A percentile compares a stretch with the other conserved stretches of the same genome.
These are phyloP conservation scores for Henckelia pumila DNA, from an alignment of 257 asterid genomes.

Conservation along the genomic window DNA sequence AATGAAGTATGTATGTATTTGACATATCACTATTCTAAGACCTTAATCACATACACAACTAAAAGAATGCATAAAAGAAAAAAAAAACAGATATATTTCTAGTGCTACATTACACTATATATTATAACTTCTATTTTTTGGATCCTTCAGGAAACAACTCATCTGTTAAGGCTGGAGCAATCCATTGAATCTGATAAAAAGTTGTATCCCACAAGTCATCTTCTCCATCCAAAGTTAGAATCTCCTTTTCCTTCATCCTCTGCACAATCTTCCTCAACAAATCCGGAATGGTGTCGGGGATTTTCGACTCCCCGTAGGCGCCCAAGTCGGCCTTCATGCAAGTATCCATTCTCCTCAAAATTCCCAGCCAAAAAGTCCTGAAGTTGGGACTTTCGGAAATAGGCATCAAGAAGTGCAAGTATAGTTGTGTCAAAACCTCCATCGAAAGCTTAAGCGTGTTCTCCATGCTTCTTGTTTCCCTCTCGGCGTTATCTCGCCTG, in stretches of 20 bases:
- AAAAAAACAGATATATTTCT: not conserved
- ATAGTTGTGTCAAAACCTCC: slow-evolving; percentile 73
- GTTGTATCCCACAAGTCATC: slow-evolving; percentile 88
- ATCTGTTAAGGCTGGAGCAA: slow-evolving; percentile 75
- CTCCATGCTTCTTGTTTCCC: slow-evolving; percentile 90
- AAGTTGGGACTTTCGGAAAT: slow-evolving; percentile 71
- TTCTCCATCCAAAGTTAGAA: slow-evolving; percentile 52
- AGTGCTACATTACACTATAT: not conserved
- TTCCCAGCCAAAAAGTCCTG: slow-evolving; percentile 77
- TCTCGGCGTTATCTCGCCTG: slow-evolving; percentile 72
- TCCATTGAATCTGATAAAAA: slow-evolving; percentile 83
- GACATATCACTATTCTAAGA: too few relatives aligned
- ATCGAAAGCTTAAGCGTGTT: slow-evolving; percentile 70
- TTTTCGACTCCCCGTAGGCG: slow-evolving; percentile 65
- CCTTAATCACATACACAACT: too few relatives aligned
- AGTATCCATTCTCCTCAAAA: slow-evolving; percentile 78
- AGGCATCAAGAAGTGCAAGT: slow-evolving; percentile 57
- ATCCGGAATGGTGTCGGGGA: slow-evolving; percentile 55
- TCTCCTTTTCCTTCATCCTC: slow-evolving; percentile 66
- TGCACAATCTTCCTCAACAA: slow-evolving; percentile 56
- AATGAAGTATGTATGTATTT: too few relatives aligned
- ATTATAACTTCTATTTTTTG: slow-evolving; percentile 14
- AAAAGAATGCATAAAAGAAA: not conserved
- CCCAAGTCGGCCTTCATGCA: slow-evolving; percentile 85
- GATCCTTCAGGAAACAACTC: slow-evolving; percentile 72